A percentile compares a stretch with the other conserved stretches of the same genome.
phyloP scores from a whole-genome alignment of 2,329 filamentous ascomycete species.

The Pseudopithomyces chartarum region DNA sequence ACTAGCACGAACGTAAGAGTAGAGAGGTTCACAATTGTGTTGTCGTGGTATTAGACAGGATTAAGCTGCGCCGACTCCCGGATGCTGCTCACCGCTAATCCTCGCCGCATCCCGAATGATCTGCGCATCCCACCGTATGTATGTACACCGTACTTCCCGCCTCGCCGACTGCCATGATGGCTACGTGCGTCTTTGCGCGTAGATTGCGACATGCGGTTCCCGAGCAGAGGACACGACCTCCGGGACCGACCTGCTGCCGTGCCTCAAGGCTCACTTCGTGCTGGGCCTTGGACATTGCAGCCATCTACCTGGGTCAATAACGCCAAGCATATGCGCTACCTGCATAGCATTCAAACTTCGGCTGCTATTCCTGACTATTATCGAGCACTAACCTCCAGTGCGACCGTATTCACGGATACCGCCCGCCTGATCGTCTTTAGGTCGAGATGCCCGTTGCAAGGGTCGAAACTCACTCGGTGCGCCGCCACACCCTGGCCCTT shows the following conservation, averaged over 20 bases:
- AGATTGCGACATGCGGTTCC: background rate
- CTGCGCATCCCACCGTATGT: background rate
- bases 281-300: background rate
- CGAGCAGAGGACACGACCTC: too few relatives aligned
- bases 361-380: background rate
- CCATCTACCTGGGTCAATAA: too few relatives aligned
- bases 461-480: background rate
- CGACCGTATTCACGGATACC: background rate
- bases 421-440: background rate
- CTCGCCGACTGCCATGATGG: background rate
- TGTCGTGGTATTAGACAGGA: conserved; percentile 5
- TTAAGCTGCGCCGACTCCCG: background rate
- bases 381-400: background rate
- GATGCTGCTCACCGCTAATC: conserved; percentile 1
- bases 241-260: background rate
- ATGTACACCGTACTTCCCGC: background rate
- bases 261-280: background rate
- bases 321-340: background rate
- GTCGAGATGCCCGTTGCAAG: background rate
- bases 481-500: background rate
- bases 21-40: conserved; percentile 2
- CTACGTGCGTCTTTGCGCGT: background rate
- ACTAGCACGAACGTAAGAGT: conserved; percentile 4
- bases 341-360: background rate
- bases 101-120: background rate